Evolutionary conservation across 2,329 filamentous ascomycete genomes (phyloP), one percentile per base, ranked within the genome.

Genomic region (Fonsecaea nubica): DNA sequence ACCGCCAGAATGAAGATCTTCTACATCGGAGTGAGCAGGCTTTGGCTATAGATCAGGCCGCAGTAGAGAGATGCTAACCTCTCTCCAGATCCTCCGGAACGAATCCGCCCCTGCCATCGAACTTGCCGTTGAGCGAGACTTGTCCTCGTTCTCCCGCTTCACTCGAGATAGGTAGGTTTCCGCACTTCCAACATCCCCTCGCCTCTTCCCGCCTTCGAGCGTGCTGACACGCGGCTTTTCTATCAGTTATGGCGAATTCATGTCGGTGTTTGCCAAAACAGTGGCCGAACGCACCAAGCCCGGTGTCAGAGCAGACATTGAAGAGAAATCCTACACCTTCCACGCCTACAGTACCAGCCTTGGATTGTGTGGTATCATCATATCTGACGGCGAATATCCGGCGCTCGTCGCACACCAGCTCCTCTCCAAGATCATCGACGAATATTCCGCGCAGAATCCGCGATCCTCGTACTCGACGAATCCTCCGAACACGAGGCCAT

Each of bases 261-360:
- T 96, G 89, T 90, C 88, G 64, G 83, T 97, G 75, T 94, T 96
- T 82, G 87, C 88, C 79, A 92, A 92, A 80, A 94, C 91, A 18
- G 90, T 97, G 57, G 94, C 94, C 68, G 92, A 96, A 80, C 86
- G 92, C 74, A 97, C 92, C 67, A 84, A 84, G 67, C 87, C 90
- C n/a, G 92, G 91, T 63, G 89, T 93, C 79, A 85, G 92, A 77
- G 91, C 96, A 79, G 92, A 93, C 77, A 89, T 96, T 63, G 90
- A 96, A 80, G 89, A 95, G 79, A 87, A 93, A 85, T 87, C 88
- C 75, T 89, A 91, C 82, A 89, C 87, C 63, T 92, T 93, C 79
- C 91, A 94, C 80, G 89, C 88, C 74, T 93, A 93, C 80, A 87
- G 85, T 69, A 89, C 89, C 71, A 90, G 89, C 72, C 86, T 92